A percentile compares a stretch with the other conserved stretches of the same genome.
phyloP scores from a whole-genome alignment of 208 protist genomes.

The Leishmania guyanensis region DNA sequence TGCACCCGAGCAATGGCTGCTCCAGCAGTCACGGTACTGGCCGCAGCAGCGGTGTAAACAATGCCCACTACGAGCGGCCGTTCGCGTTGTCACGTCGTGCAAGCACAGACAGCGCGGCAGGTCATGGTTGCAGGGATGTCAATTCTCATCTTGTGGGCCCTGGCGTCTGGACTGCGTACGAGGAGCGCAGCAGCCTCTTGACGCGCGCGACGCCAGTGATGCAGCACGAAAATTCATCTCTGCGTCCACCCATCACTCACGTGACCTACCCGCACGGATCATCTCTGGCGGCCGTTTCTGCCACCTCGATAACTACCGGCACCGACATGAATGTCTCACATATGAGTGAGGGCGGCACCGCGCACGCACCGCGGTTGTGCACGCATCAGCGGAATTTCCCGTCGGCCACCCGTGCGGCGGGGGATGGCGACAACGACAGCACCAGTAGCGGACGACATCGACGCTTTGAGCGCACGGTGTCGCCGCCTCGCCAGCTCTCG shows the following conservation, averaged over 20 bases:
- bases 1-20: not conserved
- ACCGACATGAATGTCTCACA: not conserved
- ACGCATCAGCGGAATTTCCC: not conserved
- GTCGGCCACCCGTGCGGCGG: not conserved
- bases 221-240: not conserved
- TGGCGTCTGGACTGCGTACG: conserved; percentile 27
- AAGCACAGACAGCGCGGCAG: not conserved
- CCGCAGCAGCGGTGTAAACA: not conserved
- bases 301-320: not conserved
- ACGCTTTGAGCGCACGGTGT: conserved; percentile 3
- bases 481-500: conserved; percentile 22
- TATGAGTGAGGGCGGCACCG: conserved; percentile 15
- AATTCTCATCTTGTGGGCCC: conserved; percentile 5
- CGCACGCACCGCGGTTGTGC: not conserved
- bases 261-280: not conserved
- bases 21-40: not conserved
- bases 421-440: not conserved
- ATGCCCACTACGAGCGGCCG: conserved; percentile 3
- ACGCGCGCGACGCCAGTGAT: not conserved
- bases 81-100: not conserved
- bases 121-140: not conserved
- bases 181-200: conserved; percentile 20
- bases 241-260: not conserved
- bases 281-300: not conserved
- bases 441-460: not conserved